Evolutionary conservation across 306 rosid species (phyloP), one percentile per base, ranked within the genome.

Genomic region (Canavalia gladiata): DNA sequence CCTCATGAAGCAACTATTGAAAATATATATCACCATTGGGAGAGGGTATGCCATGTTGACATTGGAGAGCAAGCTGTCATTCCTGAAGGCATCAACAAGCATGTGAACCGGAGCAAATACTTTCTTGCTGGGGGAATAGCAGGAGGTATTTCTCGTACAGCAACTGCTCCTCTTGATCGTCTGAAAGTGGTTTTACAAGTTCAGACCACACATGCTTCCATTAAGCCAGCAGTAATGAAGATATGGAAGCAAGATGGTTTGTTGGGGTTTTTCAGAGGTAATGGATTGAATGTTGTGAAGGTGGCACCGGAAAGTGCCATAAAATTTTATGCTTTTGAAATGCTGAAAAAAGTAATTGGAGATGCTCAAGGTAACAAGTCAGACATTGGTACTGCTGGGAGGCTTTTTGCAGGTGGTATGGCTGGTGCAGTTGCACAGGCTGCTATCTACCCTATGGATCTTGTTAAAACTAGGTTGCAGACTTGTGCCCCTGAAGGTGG

Each of bases 121-220:
- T 85, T 87, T 56, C 79, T 87, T 67, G 90, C 90, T 1, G 90
- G 90, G 5, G 90, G 85, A 7, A 82, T 87, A 79, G 88, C 90
- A 4, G 90, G 90, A 82, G 90, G 83, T 67, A 85, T 88, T 30
- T 87, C 90, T 79, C 90, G 90, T 46, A 87, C 90, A 30, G 87
- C 85, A 85, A 87, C 90, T 60, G 88, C 90, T 67, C 88, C 90
- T 72, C 90, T 87, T 77, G 90, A 87, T 82, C 90, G 90, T 58
- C 79, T 87, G 47, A 87, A 87, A 85, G 90, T 87, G 70, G 39
- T 80, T 68, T 82, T 87, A 60, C 90, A 87, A 82, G 67, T 87
- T 75, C 87, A 85, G 85, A 87, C 90, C 8, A 81, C 84, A 45
- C 49, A 34, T 43, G 87, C 90, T 65, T 76, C 90, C n/a, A 77